Evolutionary conservation across 192 early-diverging fungal species (phyloP), one percentile per base, ranked within the genome.

Genomic region (Rhizoclosmatium globosum): DNA sequence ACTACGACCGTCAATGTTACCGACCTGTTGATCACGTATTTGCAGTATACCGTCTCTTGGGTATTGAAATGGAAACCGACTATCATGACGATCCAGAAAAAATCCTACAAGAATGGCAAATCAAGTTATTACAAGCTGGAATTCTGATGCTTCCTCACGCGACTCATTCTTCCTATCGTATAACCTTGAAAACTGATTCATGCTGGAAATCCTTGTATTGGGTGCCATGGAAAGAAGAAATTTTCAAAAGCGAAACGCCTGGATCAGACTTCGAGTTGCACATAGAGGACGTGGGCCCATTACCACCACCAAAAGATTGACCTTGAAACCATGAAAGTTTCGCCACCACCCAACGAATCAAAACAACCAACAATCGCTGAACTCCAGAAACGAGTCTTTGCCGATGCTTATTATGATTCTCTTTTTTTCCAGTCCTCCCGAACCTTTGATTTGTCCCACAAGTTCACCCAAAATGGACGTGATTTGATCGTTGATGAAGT

Each of bases 61-160:
- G 56, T 11, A 57, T 57, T n/a, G 56, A 13, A 11, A 57, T 57
- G 56, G 56, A 57, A 13, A 57, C 56, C 56, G 56, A 57, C 56
- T 57, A 57, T n/a, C n/a, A 57, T n/a, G 56, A 57, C n/a, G 56
- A 11, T 11, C 56, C 56, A 11, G 56, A 57, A n/a, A 57, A 57
- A 57, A 57, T 57, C n/a, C n/a, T 57, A n/a, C 56, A 57, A 57
- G 56, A 57, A n/a, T 57, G 56, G 56, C 56, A 57, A n/a, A 13
- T 13, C 56, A 57, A 57, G 56, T 57, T 57, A n/a, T 13, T 57
- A n/a, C 11, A 57, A 57, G 56, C 56, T 11, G 56, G 56, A n/a
- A 57, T 57, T 57, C n/a, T 57, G 56, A 11, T 57, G 11, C 56
- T n/a, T 11, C 56, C 56, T 11, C n/a, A 57, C n/a, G 56, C 56